These are phyloP conservation scores for Prunus kanzakura DNA, from an alignment of 306 rosid species.

Conservation along the genomic window DNA sequence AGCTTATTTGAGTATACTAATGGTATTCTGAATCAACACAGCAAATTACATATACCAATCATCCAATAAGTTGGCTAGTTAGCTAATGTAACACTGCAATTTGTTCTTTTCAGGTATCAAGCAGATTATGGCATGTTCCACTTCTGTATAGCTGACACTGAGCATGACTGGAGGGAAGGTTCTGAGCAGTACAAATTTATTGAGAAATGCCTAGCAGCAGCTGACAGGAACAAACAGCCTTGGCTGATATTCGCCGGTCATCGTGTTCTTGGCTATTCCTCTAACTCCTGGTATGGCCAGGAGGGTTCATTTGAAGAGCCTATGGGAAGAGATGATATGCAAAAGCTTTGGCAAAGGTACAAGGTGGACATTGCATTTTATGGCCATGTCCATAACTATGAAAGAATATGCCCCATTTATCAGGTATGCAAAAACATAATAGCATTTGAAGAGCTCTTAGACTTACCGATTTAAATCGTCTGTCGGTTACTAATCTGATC, in stretches of 20 bases:
- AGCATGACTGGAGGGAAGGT: slow-evolving; percentile 90
- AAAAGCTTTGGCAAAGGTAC: slow-evolving; percentile 81
- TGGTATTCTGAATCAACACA: too few species aligned
- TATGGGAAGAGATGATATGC: slow-evolving; percentile 82
- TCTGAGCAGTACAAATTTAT: slow-evolving; percentile 79
- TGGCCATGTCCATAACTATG: slow-evolving; percentile 88
- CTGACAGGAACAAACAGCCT: slow-evolving; percentile 75
- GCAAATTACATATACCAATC: too few species aligned
- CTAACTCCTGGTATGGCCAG: slow-evolving; percentile 39
- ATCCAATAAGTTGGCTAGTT: too few species aligned
- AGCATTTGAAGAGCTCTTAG: background rate
- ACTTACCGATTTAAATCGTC: too few species aligned
- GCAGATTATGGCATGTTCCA: slow-evolving; percentile 86
- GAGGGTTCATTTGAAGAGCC: slow-evolving; percentile 76
- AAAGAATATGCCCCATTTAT: slow-evolving; percentile 80
- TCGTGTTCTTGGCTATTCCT: slow-evolving; percentile 86
- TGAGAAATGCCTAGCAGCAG: slow-evolving; percentile 79
- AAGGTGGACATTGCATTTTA: slow-evolving; percentile 81
- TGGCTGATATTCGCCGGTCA: slow-evolving; percentile 86
- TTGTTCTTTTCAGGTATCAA: slow-evolving; percentile 45
- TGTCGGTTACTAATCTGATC: background rate
- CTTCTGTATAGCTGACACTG: slow-evolving; percentile 74
- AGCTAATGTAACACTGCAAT: background rate
- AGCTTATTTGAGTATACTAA: too few species aligned
- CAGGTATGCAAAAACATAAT: slow-evolving; percentile 37